phyloP scores from a whole-genome alignment of 257 asterid species.

The Solanum paucissectum region DNA sequence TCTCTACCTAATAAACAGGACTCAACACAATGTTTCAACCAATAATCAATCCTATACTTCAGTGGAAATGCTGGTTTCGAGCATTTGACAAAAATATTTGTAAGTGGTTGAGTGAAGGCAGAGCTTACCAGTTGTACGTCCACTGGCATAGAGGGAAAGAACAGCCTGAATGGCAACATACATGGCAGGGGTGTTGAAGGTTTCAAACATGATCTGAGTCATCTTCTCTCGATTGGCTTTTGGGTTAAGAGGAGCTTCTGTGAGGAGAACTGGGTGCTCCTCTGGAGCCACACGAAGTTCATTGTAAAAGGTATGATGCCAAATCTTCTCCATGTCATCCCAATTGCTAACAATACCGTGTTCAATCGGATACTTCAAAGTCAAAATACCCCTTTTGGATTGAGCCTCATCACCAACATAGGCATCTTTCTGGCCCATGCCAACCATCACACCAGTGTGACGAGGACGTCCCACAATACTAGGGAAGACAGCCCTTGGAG shows the following conservation, averaged over 20 bases:
- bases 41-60: neutral
- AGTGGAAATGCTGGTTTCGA: neutral
- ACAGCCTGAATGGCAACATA: constrained; percentile 57
- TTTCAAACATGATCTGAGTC: constrained; percentile 39
- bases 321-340: constrained; percentile 62
- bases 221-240: constrained; percentile 25
- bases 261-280: constrained; percentile 29
- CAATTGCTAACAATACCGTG: constrained; percentile 49
- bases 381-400: constrained; percentile 65
- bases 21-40: neutral
- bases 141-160: constrained; percentile 33
- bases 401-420: constrained; percentile 36
- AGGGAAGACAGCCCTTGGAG: constrained; percentile 25
- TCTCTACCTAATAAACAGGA: neutral
- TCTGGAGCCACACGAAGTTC: constrained; percentile 43
- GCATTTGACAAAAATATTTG: neutral
- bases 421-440: constrained; percentile 57
- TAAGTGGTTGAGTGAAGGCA: neutral
- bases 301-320: constrained; percentile 56
- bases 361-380: constrained; percentile 46
- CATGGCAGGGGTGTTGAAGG: constrained; percentile 56
- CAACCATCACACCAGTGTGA: constrained; percentile 36
- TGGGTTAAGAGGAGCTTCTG: constrained; percentile 22
- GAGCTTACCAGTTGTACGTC: constrained; percentile 30
- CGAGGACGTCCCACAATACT: constrained; percentile 29